Percentiles rank a stretch among this genome's conserved stretches.
These are phyloP conservation scores for Coemansia sp. DNA, from an alignment of 192 early-diverging fungal genomes.

Conservation along the genomic window DNA sequence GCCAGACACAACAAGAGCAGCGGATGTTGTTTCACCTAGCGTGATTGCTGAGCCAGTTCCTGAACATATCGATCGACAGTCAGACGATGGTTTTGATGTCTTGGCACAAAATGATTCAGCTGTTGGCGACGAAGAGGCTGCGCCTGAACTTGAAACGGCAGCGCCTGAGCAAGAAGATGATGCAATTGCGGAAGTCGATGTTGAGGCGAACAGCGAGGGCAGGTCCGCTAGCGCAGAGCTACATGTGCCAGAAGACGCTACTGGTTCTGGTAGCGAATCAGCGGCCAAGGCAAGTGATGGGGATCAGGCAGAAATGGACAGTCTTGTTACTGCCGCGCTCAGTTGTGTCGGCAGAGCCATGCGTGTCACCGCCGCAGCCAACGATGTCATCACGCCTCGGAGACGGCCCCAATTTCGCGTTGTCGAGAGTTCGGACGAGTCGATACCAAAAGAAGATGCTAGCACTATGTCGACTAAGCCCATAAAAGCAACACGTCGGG, in stretches of 20 bases:
- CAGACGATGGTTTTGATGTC: conserved; percentile 1
- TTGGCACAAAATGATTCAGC: not conserved
- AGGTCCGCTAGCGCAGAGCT: not conserved
- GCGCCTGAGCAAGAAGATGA: not conserved
- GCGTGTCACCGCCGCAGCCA: not conserved
- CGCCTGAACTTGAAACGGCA: not conserved
- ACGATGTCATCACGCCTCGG: not conserved
- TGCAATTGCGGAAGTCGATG: not conserved
- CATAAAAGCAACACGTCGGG: not conserved
- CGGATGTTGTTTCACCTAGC: not conserved
- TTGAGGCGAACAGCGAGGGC: not conserved
- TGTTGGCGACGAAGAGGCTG: not conserved
- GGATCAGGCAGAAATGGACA: not conserved
- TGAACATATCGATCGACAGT: not conserved
- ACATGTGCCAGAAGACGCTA: not conserved
- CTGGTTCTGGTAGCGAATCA: not conserved
- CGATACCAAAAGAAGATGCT: not conserved
- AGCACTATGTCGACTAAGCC: not conserved
- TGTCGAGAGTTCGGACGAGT: conserved; percentile 42
- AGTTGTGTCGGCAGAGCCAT: not conserved
- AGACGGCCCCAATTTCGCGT: not conserved
- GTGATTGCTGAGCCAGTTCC: not conserved
- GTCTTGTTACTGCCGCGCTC: not conserved
- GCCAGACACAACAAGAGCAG: not conserved
- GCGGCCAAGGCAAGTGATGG: not conserved